Evolutionary conservation across 2,329 filamentous ascomycete genomes (phyloP).

Genomic region (Capronia coronata): DNA sequence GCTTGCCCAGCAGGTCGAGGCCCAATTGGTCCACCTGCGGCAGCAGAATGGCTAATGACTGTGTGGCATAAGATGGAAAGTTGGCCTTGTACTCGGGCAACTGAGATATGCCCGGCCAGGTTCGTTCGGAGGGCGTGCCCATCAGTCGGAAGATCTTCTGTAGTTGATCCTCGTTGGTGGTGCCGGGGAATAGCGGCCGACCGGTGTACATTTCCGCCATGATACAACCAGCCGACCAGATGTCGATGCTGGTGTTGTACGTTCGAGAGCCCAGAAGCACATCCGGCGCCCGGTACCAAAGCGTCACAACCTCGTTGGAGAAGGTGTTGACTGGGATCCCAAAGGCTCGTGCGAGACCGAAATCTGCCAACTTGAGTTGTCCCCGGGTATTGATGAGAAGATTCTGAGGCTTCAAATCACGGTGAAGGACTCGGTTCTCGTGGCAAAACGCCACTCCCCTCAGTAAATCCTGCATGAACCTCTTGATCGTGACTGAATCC

Average conservation of each 20-base stretch:
- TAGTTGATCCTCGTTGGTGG: slow-evolving; percentile 96
- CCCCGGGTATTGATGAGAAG: slow-evolving; percentile 78
- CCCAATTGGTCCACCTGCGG: slow-evolving; percentile 84
- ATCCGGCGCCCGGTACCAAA: slow-evolving; percentile 82
- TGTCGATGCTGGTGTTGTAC: slow-evolving; percentile 99
- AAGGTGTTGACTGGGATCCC: slow-evolving; percentile 87
- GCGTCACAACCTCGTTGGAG: slow-evolving; percentile 61
- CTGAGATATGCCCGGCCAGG: slow-evolving; percentile 90
- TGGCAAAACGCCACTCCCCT: slow-evolving; percentile 97
- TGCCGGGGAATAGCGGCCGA: slow-evolving; percentile 89
- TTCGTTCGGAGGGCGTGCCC: slow-evolving; percentile 92
- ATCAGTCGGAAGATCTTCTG: slow-evolving; percentile 97
- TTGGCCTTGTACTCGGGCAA: slow-evolving; percentile 97
- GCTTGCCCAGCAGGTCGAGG: slow-evolving; percentile 77
- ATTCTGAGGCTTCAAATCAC: slow-evolving; percentile 88
- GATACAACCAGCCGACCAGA: slow-evolving; percentile 98
- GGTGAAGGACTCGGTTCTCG: slow-evolving; percentile 90
- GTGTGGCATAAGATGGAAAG: slow-evolving; percentile 89
- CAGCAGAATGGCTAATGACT: slow-evolving; percentile 78
- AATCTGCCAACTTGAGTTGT: slow-evolving; percentile 85
- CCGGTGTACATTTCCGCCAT: slow-evolving; percentile 99
- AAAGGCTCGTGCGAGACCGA: slow-evolving; percentile 81
- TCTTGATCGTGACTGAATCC: slow-evolving; percentile 87
- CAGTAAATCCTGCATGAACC: slow-evolving; percentile 97
- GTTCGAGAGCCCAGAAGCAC: slow-evolving; percentile 89